Evolutionary conservation across 2,329 filamentous ascomycete species (phyloP), one percentile per base, ranked within the genome.

Genomic region (Monascus ruber): DNA sequence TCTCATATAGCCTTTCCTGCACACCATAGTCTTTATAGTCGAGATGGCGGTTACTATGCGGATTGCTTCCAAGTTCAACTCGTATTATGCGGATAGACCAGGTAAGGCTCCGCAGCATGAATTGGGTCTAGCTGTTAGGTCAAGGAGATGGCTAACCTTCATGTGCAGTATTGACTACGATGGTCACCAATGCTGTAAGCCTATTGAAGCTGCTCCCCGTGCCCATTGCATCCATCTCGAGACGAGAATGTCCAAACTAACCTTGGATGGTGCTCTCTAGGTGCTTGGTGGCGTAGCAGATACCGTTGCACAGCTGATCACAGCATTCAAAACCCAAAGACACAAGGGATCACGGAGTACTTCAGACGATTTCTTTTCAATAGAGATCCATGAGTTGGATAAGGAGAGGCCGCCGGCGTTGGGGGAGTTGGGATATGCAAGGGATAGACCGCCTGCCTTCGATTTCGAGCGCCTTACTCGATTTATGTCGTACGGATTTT

Each of bases 401-500:
- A 80, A 78, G 59, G 86, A 88, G 66, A 83, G 83, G 55, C 78
- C 83, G 0, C 76, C 72, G 57, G 65, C 76, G 63, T 53, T 72
- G 33, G 70, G 71, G 37, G 84, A 88, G 33, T 65, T 86, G 34
- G 78, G 87, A 38, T 76, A 79, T 41, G 64, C 64, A 11, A 76
- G 73, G 51, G 55, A 61, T 7, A 72, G 82, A 0, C 84, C 87
- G 26, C 83, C 86, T 3, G 79, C 86, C 0, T 96, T 98, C 56
- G 89, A 98, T 64, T 96, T 96, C 54, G 91, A 96, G 67, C 79
- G 91, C 36, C 71, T 95, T 46, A 89, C 85, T 1, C 76, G 91
- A 35, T 98, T 96, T 70, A 95, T 96, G 86, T 83, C 85, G 4
- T 98, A 96, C 62, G 87, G 87, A 58, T 95, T 96, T 68, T 76